These are phyloP conservation scores for Backusella morwellensis DNA, from an alignment of 192 early-diverging fungal genomes.

Conservation along the genomic window DNA sequence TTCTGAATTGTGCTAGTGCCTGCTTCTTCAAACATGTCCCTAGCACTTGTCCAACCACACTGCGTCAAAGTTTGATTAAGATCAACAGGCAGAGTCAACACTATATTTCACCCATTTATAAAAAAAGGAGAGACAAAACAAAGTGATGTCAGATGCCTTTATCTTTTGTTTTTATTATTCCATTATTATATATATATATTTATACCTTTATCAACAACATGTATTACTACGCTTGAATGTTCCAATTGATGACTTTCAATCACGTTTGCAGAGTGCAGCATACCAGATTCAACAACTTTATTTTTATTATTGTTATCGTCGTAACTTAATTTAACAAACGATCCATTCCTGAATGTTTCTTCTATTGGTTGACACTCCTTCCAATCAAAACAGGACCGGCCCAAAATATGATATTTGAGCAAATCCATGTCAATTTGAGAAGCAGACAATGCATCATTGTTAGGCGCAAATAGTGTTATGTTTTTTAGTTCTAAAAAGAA, in stretches of 20 bases:
- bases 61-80: background rate
- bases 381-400: background rate
- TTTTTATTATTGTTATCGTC: background rate
- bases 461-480: background rate
- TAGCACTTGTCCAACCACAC: background rate
- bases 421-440: background rate
- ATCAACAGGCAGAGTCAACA: background rate
- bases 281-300: background rate
- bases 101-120: background rate
- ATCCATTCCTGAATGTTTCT: background rate
- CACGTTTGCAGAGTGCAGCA: background rate
- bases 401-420: background rate
- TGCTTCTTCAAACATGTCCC: conserved; percentile 3
- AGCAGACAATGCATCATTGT: background rate
- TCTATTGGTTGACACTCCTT: background rate
- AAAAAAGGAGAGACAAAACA: background rate
- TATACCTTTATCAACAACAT: background rate
- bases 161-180: background rate
- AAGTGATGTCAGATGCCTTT: background rate
- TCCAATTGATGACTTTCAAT: background rate
- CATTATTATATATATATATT: background rate
- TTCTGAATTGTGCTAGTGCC: background rate
- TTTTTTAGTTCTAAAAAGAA: background rate
- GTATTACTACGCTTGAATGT: background rate
- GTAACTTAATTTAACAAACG: background rate